Base-by-base conservation (phyloP, 495 filamentous ascomycete species). In the Viridothelium virens region DNA sequence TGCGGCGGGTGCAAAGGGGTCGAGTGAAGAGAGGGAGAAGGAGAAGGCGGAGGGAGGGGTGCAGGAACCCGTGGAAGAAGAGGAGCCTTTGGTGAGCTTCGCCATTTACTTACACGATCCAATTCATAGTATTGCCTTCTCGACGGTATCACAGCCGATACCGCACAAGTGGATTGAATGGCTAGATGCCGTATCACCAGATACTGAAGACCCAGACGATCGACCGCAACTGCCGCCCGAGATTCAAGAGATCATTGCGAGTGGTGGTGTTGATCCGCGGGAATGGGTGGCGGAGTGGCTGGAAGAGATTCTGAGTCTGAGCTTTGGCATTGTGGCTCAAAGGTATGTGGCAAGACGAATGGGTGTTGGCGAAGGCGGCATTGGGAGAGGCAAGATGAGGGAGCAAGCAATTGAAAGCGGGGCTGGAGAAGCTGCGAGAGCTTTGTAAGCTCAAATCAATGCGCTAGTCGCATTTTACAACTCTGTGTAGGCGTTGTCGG, bases 261-360 rank as follows among this genome's bases (percentile, higher is more conserved):
- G 79, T 61, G 95, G 95, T 18, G 94, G 92, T 41, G 89, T 97
- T 2, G 94, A 98, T 74, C 94, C 94, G 0, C 82, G 94, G 48
- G 94, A 97, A 76, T 98, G 94, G 94, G 89, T 96, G 44, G 87
- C 92, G 0, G 95, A 97, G 75, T 98, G 94, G 94, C 83, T 98
- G 5, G 92, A 97, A 78, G 95, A 97, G 76, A 78, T 87, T 0
- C 82, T 98, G n/a, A 84, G 81, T 48, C 76, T 97, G 63, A 84
- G 86, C 3, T 83, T 92, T 1, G 95, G 94, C 5, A 77, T 96
- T 25, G 86, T 97, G 11, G 94, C 94, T n/a, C 94, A 98, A 81
- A 81, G 91, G 68, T 98, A 98, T 75, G 95, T 98, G 4, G 94
- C 94, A 5, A 83, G 90, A 63, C 79, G 94, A 61, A 98, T 98